Conservation (phyloP, 208 protist species). For the Trypanosoma congolense region DNA sequence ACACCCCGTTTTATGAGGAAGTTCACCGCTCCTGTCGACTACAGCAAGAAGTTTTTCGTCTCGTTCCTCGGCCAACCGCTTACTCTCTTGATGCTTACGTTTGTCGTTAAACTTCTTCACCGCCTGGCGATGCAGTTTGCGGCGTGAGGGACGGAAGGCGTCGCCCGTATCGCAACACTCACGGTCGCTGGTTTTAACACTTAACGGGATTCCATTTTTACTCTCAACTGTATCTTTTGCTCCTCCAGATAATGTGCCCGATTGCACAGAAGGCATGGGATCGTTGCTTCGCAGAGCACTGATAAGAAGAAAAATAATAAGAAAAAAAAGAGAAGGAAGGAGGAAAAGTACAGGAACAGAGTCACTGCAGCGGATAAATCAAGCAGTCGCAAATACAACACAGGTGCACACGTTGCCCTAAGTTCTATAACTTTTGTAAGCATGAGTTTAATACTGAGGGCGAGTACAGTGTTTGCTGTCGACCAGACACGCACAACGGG, state of each 20-base stretch:
- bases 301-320: neutral
- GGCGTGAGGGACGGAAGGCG: constrained; percentile 16
- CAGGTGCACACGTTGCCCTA: too few species aligned
- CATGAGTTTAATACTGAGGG: too few species aligned
- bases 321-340: neutral
- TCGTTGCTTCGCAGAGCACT: too few species aligned
- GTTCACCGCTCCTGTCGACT: neutral
- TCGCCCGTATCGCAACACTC: neutral
- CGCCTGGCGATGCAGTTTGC: constrained; percentile 58
- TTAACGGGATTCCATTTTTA: too few species aligned
- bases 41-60: constrained; percentile 47
- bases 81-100: constrained; percentile 33
- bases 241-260: too few species aligned
- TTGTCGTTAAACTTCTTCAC: constrained; percentile 71
- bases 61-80: constrained; percentile 36
- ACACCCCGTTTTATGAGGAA: neutral
- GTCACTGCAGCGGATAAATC: too few species aligned
- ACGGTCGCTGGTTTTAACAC: neutral
- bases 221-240: too few species aligned
- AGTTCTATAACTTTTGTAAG: too few species aligned
- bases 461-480: too few species aligned
- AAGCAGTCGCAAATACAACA: too few species aligned
- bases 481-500: constrained; percentile 3
- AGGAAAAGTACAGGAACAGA: constrained; percentile 2
- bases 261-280: too few species aligned